Conservation (phyloP, 352 stramenopile species). For the Blastocystis sp. region DNA sequence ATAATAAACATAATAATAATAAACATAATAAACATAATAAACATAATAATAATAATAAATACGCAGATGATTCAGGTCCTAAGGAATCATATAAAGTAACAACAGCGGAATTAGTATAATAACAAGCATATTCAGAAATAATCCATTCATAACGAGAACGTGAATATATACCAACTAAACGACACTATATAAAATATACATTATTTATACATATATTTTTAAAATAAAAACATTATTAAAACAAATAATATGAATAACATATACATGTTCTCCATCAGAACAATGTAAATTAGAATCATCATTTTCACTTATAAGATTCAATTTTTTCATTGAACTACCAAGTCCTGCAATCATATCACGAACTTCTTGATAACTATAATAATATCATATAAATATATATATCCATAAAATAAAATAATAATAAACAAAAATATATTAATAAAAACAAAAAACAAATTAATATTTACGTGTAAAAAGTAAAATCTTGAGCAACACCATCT, state of each 20-base stretch:
- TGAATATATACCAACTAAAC: slow-evolving; percentile 75
- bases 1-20: too few species aligned
- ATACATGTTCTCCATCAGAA: slow-evolving; percentile 20
- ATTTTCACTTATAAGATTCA: slow-evolving; percentile 5
- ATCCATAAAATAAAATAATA: too few species aligned
- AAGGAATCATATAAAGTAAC: slow-evolving; percentile 67
- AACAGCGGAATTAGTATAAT: slow-evolving; percentile 51
- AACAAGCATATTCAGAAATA: slow-evolving; percentile 65
- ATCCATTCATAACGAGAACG: slow-evolving; percentile 87
- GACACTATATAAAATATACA: too few species aligned
- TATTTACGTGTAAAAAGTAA: slow-evolving; percentile 17
- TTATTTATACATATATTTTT: too few species aligned
- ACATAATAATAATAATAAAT: too few species aligned
- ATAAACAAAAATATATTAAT: too few species aligned
- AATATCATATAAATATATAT: too few species aligned
- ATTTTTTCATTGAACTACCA: slow-evolving; percentile 19
- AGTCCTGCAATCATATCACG: slow-evolving; percentile 28
- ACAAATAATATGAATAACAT: too few species aligned
- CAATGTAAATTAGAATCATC: neutral
- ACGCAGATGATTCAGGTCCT: slow-evolving; percentile 56
- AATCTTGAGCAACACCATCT: neutral
- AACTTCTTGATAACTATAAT: slow-evolving; percentile 22
- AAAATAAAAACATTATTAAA: too few species aligned
- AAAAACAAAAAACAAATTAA: too few species aligned
- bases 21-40: too few species aligned